Conservation (phyloP, 257 asterid genomes). For the Gentiana dahurica region DNA sequence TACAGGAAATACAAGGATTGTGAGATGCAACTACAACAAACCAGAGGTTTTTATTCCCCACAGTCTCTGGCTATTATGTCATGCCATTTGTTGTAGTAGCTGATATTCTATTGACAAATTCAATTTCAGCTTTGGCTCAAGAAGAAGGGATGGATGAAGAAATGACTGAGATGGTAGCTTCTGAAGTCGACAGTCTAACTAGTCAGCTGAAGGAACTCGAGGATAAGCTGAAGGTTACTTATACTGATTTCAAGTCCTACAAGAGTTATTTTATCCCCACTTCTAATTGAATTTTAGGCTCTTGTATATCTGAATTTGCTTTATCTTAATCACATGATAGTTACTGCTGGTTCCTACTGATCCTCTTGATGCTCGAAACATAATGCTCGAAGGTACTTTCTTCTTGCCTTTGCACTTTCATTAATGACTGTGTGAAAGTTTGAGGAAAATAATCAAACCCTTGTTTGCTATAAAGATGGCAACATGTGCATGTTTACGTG, state of each 20-base stretch:
- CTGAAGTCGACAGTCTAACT: constrained; percentile 61
- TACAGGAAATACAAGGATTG: constrained; percentile 67
- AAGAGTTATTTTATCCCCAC: background rate
- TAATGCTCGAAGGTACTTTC: constrained; percentile 86
- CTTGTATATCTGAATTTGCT: constrained; percentile 3
- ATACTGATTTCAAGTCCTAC: constrained; percentile 2
- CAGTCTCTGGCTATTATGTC: background rate
- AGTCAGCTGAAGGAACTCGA: constrained; percentile 54
- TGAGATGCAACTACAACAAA: constrained; percentile 79
- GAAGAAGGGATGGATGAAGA: constrained; percentile 75
- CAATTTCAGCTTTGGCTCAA: constrained; percentile 56
- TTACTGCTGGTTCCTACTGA: constrained; percentile 78
- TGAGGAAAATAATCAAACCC: too few species aligned
- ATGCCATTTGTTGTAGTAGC: background rate
- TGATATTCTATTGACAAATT: constrained; percentile 8
- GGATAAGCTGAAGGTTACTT: constrained; percentile 63
- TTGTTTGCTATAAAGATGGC: too few species aligned
- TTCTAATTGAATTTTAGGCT: background rate
- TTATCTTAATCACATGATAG: constrained; percentile 22
- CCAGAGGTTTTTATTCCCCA: constrained; percentile 47
- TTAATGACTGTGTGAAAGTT: too few species aligned
- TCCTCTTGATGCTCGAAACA: constrained; percentile 95
- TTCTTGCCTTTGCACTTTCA: constrained; percentile 1
- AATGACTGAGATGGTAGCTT: constrained; percentile 88
- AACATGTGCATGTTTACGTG: too few species aligned